Evolutionary conservation across 2,329 filamentous ascomycete species (phyloP).

Genomic region (Cercospora sojina): DNA sequence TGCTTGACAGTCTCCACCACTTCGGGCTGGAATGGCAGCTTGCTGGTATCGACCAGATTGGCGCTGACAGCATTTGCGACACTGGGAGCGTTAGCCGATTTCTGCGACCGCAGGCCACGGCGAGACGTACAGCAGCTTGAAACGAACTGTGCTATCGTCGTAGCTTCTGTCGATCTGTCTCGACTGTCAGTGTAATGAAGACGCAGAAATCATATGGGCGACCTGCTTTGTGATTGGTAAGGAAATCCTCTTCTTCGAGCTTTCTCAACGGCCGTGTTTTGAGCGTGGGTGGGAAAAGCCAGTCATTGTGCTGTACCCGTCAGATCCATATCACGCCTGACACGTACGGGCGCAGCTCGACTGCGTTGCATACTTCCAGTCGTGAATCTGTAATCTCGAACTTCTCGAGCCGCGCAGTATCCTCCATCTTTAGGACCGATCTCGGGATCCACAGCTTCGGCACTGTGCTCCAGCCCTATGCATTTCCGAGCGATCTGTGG

Average conservation of each 20-base stretch:
- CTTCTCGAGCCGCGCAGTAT: constrained; percentile 31
- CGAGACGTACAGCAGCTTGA: constrained; percentile 36
- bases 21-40: constrained; percentile 32
- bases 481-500: constrained; percentile 18
- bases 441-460: constrained; percentile 15
- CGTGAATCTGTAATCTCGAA: constrained; percentile 37
- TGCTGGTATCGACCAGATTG: constrained; percentile 33
- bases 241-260: constrained; percentile 37
- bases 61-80: constrained; percentile 33
- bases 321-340: background rate
- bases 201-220: background rate
- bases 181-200: background rate
- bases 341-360: background rate
- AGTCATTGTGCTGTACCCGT: constrained; percentile 33
- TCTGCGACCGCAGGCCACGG: background rate
- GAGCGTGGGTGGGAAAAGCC: constrained; percentile 34
- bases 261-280: constrained; percentile 34
- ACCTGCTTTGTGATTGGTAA: constrained; percentile 35
- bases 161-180: constrained; percentile 38
- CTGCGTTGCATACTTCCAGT: constrained; percentile 30
- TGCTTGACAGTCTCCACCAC: constrained; percentile 30
- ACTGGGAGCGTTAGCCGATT: constrained; percentile 10
- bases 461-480: constrained; percentile 22
- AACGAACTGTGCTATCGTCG: constrained; percentile 38
- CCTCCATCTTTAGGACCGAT: constrained; percentile 1